These are phyloP conservation scores for Monilinia fructicola DNA, from an alignment of 2,329 filamentous ascomycete genomes.

Conservation along the genomic window DNA sequence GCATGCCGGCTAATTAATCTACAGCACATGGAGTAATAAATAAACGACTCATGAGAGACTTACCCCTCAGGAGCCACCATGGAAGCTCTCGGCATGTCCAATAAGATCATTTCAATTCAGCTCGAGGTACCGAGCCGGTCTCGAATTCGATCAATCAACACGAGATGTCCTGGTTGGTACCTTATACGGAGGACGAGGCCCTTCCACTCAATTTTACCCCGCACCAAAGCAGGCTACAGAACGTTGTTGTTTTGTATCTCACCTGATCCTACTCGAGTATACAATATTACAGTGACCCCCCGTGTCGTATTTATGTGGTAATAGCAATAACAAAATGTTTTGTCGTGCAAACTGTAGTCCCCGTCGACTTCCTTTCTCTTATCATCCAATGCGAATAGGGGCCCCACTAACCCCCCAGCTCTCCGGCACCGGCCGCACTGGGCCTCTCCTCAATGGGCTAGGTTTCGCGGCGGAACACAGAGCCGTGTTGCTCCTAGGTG, in stretches of 20 bases:
- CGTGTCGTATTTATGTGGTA: conserved; percentile 18
- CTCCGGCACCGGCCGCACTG: conserved; percentile 23
- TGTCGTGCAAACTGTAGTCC: background rate
- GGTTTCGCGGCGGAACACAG: conserved; percentile 14
- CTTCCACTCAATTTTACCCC: conserved; percentile 15
- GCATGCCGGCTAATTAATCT: conserved; percentile 8
- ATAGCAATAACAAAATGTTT: conserved; percentile 7
- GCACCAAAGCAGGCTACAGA: conserved; percentile 14
- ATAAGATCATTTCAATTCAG: background rate
- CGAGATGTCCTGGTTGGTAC: background rate
- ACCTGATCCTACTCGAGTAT: conserved; percentile 20
- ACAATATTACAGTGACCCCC: background rate
- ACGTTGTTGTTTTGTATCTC: conserved; percentile 12
- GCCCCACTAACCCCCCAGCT: conserved; percentile 17
- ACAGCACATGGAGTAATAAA: background rate
- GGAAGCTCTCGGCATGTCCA: conserved; percentile 3
- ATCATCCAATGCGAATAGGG: background rate
- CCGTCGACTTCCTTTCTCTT: conserved; percentile 2
- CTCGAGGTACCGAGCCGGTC: background rate
- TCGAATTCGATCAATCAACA: background rate
- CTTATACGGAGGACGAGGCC: background rate
- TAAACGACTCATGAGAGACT: background rate
- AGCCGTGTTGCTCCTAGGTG: background rate
- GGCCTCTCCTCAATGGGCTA: conserved; percentile 8
- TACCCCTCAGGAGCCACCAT: conserved; percentile 14